phyloP scores from a whole-genome alignment of 441 rosid genomes.

The Aleurites moluccanus region DNA sequence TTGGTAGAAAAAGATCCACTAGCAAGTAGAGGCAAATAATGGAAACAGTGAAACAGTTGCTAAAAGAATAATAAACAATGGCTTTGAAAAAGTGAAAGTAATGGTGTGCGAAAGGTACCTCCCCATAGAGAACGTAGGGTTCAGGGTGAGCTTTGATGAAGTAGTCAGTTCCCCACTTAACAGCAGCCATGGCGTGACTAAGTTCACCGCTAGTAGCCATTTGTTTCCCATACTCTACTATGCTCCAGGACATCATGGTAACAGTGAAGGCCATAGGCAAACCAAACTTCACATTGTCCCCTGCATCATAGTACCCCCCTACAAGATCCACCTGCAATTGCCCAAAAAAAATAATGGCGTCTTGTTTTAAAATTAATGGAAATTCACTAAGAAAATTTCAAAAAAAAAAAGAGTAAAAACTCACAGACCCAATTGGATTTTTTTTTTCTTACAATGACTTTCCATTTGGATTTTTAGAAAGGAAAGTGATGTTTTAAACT shows the following conservation, averaged over 20 bases:
- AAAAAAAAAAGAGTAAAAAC: neutral
- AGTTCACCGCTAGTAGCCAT: conserved; percentile 70
- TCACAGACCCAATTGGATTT: neutral
- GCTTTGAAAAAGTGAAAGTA: neutral
- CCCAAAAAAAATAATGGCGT: neutral
- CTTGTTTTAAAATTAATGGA: neutral
- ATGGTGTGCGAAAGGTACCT: conserved; percentile 39
- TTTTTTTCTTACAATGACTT: neutral
- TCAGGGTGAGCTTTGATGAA: conserved; percentile 88
- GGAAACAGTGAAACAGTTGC: neutral
- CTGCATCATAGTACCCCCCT: conserved; percentile 93
- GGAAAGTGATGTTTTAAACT: conserved; percentile 18
- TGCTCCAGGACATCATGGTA: conserved; percentile 94
- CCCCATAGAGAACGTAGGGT: conserved; percentile 79
- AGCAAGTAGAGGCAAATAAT: neutral
- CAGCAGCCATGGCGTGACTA: conserved; percentile 68
- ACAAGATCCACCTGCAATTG: conserved; percentile 71
- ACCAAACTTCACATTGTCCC: conserved; percentile 94
- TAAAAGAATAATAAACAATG: neutral
- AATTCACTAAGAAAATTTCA: neutral
- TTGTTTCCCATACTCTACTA: conserved; percentile 77
- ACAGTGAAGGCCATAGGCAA: conserved; percentile 92
- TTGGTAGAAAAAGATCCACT: neutral
- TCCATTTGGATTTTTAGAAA: neutral
- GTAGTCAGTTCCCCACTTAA: conserved; percentile 94